Percentiles rank a stretch among this genome's conserved stretches.
Conservation (phyloP, 371 early-diverging fungal species). For the Circinella minor region DNA sequence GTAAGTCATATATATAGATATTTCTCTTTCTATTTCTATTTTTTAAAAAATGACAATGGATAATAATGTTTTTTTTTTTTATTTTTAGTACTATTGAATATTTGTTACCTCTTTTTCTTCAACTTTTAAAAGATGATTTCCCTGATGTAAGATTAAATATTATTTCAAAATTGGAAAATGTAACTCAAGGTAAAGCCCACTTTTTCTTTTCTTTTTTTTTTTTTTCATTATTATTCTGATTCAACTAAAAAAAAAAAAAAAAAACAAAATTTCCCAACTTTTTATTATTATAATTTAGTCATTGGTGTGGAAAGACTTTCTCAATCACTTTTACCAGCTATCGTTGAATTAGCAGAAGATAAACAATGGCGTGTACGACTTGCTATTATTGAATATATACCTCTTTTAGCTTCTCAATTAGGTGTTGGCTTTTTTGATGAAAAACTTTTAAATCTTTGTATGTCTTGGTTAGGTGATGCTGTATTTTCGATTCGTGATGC, state of each 20-base stretch:
- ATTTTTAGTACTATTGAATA: slow-evolving; percentile 86
- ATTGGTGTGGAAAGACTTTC: slow-evolving; percentile 97
- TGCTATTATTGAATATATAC: slow-evolving; percentile 98
- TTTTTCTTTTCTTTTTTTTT: too few species aligned
- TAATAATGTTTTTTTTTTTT: not conserved
- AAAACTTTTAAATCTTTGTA: slow-evolving; percentile 89
- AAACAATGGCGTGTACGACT: slow-evolving; percentile 99
- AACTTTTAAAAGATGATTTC: slow-evolving; percentile 95
- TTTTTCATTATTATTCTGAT: too few species aligned
- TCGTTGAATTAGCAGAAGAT: slow-evolving; percentile 97
- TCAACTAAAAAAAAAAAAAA: too few species aligned
- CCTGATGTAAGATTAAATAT: slow-evolving; percentile 97
- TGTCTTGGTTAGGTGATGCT: slow-evolving; percentile 96
- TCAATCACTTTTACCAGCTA: slow-evolving; percentile 95
- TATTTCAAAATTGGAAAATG: slow-evolving; percentile 94
- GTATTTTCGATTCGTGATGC: slow-evolving; percentile 98
- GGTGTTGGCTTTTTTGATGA: slow-evolving; percentile 97
- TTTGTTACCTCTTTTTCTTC: slow-evolving; percentile 93
- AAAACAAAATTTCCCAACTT: not conserved
- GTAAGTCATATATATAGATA: too few species aligned
- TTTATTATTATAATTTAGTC: slow-evolving; percentile 50
- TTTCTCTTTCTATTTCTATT: not conserved
- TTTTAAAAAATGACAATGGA: not conserved
- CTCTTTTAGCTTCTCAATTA: slow-evolving; percentile 92
- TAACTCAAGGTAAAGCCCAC: slow-evolving; percentile 76